Base-by-base conservation (phyloP, 768 basidiomycete genomes). In the Trametopsis cervina region DNA sequence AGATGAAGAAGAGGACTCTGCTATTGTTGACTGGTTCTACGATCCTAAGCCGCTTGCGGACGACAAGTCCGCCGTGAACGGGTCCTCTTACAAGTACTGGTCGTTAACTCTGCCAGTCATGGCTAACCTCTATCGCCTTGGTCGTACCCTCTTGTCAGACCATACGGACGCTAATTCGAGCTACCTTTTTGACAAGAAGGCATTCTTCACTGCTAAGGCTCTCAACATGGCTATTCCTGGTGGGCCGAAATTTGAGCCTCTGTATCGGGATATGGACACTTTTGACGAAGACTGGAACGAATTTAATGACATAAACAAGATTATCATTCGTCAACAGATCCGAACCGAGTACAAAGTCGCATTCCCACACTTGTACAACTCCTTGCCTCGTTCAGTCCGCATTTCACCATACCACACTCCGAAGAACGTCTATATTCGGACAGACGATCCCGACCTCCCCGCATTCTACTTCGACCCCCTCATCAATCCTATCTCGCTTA, bases 221-320 rank as follows among this genome's bases (percentile, higher is more conserved):
- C 75, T 95, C 54, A 95, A 94, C 67, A 83, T 94, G 80, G 92
- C 93, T 42, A 95, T 96, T 56, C 96, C 96, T 0, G 96, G 95
- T 49, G 96, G 96, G 41, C 96, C 96, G 2, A 96, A 97, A 65
- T 99, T 98, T 54, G 96, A 99, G 72, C 96, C 95, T 13, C 72
- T 99, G 22, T 92, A 92, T 66, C 80, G 95, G 42, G 96, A 99
- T 60, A 92, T 94, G 85, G 96, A 98, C 60, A 75, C 85, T 11
- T 97, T 91, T 57, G 96, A 99, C 61, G 96, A 98, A 63, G 96
- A 99, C 62, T 96, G 93, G 93, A 96, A 96, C 65, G 93, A 96
- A 65, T 99, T 99, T 61, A 99, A 99, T 63, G 96, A 99, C 62
- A 96, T 98, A 68, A 94, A 96, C 71, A 99, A 99, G 67, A 88